Evolutionary conservation across 306 rosid genomes (phyloP), one percentile per base, ranked within the genome.

Genomic region (Pueraria montana): DNA sequence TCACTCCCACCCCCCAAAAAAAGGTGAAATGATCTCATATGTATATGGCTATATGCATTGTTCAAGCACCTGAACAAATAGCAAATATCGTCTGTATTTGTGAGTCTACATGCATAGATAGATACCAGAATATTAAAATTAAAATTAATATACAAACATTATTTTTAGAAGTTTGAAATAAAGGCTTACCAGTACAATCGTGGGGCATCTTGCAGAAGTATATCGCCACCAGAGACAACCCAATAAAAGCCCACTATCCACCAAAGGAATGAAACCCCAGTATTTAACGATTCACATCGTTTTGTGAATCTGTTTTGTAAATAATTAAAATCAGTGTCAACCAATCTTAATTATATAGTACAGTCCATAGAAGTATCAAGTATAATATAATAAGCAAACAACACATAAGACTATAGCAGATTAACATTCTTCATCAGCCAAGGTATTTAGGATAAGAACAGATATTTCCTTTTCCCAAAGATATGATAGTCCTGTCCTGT

Each of bases 211-310:
- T 77, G 95, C 88, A 90, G 38, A 82, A 94, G 98, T 30, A 10
- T 2, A 58, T 91, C 90, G 36, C 92, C 97, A 7, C 98, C 97
- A 74, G 98, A 88, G 86, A 96, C 86, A 45, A 96, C 96, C 99
- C 99, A 96, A 86, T 91, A 94, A 87, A 94, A 94, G 86, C 99
- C 99, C 88, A 91, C 83, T 71, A 94, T 86, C 97, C 99, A 96
- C 99, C 99, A 96, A 74, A 96, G 73, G 85, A 96, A 92, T 9
- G 99, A 96, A 17, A 83, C 89, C 89, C 96, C 84, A 5, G 97
- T 96, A 81, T 94, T 96, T 72, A 92, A 77, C 1, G 97, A 89
- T 85, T 96, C 97, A 43, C 97, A 92, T 80, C 91, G 94, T 84
- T 87, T 92, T 11, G 87, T 78, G 76, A 85, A 72, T 66, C 99